These are phyloP conservation scores for Acanthamoeba royreba DNA, from an alignment of 208 protist genomes.

Conservation along the genomic window DNA sequence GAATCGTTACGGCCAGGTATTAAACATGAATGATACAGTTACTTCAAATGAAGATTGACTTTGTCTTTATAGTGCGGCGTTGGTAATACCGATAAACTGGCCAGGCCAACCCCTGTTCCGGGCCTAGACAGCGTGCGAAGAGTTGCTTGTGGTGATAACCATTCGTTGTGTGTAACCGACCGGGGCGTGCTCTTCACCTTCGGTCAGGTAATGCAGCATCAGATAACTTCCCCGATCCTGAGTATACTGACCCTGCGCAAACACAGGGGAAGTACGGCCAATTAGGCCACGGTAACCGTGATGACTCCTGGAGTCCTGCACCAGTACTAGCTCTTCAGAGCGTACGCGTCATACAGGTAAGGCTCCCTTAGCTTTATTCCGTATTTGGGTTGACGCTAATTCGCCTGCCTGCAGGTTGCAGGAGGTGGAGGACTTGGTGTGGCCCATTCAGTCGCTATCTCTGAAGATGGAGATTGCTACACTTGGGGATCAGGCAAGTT, in stretches of 20 bases:
- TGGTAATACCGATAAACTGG: not conserved
- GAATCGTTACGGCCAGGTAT: not conserved
- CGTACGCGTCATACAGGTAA: not conserved
- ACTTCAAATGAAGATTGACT: too few relatives aligned
- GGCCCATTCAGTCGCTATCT: not conserved
- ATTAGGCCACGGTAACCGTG: not conserved
- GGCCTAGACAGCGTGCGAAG: not conserved
- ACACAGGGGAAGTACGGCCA: constrained; percentile 1
- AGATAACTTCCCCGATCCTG: too few relatives aligned
- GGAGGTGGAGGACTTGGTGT: not conserved
- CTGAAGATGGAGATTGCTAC: not conserved
- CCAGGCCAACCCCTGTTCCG: not conserved
- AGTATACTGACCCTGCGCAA: too few relatives aligned
- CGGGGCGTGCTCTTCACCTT: not conserved
- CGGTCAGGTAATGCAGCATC: too few relatives aligned
- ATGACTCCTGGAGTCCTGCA: not conserved
- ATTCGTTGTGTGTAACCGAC: not conserved
- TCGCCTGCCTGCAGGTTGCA: not conserved
- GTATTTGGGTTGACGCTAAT: too few relatives aligned
- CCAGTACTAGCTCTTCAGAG: not conserved
- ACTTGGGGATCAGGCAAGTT: constrained; percentile 9
- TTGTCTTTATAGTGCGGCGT: not conserved
- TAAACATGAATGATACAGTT: too few relatives aligned
- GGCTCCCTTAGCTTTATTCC: too few relatives aligned
- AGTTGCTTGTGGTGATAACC: not conserved